Evolutionary conservation across 2,329 filamentous ascomycete genomes (phyloP).

Genomic region (Verticillium alfalfae): DNA sequence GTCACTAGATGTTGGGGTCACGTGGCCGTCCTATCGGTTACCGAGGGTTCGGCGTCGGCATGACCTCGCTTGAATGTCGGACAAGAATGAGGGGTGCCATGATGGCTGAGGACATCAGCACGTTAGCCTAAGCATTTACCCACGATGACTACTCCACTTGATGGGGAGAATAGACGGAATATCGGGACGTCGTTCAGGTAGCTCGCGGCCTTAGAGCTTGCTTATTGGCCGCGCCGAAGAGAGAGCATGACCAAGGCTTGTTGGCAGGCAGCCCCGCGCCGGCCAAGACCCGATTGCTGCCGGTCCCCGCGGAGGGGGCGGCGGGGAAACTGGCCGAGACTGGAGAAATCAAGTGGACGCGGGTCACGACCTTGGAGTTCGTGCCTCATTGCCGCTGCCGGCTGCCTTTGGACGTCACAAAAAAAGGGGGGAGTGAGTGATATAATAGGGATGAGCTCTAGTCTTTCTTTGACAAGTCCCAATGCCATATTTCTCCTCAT

Average conservation of each 20-base stretch:
- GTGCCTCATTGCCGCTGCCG: neutral
- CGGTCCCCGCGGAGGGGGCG: neutral
- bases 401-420: neutral
- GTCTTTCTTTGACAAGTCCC: neutral
- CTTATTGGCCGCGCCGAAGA: constrained; percentile 1
- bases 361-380: neutral
- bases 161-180: constrained; percentile 4
- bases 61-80: neutral
- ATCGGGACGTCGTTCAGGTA: constrained; percentile 9
- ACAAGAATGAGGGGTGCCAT: neutral
- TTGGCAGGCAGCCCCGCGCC: neutral
- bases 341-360: neutral
- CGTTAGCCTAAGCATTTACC: neutral
- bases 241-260: neutral
- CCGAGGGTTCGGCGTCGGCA: neutral
- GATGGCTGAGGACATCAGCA: neutral
- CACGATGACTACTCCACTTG: neutral
- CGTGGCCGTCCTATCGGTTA: neutral
- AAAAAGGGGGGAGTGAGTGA: neutral
- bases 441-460: neutral
- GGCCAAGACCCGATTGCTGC: neutral
- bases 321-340: neutral
- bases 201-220: neutral
- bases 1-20: neutral
- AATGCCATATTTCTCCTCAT: neutral